Base-by-base conservation (phyloP, 352 stramenopile genomes). In the Pythium vanterpoolii region DNA sequence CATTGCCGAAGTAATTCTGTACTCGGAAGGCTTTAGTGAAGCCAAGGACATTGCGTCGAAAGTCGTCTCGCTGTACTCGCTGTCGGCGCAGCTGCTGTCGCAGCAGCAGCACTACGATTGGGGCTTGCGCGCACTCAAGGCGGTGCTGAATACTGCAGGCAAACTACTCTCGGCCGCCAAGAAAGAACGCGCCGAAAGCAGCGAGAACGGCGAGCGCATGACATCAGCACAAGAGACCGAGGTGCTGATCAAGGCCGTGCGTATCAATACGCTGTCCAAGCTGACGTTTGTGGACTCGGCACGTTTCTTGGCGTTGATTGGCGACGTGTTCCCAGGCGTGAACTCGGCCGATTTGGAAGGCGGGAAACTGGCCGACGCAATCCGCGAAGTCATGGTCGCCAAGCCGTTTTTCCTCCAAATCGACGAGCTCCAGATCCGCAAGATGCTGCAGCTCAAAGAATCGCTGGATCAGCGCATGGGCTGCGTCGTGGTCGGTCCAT, bases 371-470 rank as follows among this genome's bases (percentile, higher is more conserved):
- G 77, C 68, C 0, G 80, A 89, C 5, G 91, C 94, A 0, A 97
- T 98, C 36, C 85, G 74, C 13, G 74, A 94, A 6, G 90, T 97
- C 11, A 97, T 98, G 91, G 77, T 72, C 0, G 81, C 64, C 9
- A 97, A 97, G 51, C 83, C 87, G 0, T 97, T 96, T 60, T 85
- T 76, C 53, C 64, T 97, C 7, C 77, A 95, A 55, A 72, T 90
- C 1, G 92, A 98, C 51, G 90, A 98, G 21, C 58, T 87, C 4
- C 90, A 98, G 69, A 84, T 98, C 14, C 74, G 86, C 3, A 98
- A 98, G 72, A 98, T 98, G 89, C 72, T 98, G 27, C 93, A 98
- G 60, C 78, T 98, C 6, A 97, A 98, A 66, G 95, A 98, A 62
- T 93, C 87, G 4, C 76, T 98, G 1, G 92, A 98, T 55, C 93